Evolutionary conservation across 2,329 filamentous ascomycete species (phyloP).

Genomic region (Sphaceloma murrayae): DNA sequence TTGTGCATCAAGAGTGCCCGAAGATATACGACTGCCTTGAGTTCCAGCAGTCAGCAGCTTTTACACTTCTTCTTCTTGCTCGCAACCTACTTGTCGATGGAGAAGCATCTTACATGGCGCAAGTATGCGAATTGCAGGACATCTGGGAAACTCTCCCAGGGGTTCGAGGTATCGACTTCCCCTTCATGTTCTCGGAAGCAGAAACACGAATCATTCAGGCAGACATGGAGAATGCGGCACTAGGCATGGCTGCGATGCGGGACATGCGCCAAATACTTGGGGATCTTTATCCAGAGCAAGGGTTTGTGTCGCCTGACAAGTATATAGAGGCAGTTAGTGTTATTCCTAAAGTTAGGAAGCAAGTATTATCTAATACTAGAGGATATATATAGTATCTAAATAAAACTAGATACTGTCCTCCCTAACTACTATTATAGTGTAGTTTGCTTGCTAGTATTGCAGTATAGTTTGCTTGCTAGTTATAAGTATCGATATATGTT

Average conservation of each 20-base stretch:
- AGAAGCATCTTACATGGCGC: constrained; percentile 22
- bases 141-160: constrained; percentile 6
- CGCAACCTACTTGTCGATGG: constrained; percentile 30
- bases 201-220: not conserved
- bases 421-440: too few species aligned
- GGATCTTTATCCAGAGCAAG: constrained; percentile 14
- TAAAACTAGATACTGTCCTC: too few species aligned
- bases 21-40: constrained; percentile 26
- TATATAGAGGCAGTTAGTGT: constrained; percentile 1
- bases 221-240: not conserved
- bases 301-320: constrained; percentile 7
- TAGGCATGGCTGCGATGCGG: constrained; percentile 1
- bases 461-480: too few species aligned
- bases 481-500: too few species aligned
- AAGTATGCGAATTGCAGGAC: constrained; percentile 7
- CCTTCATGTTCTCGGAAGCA: constrained; percentile 11
- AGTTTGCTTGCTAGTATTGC: too few species aligned
- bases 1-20: constrained; percentile 23
- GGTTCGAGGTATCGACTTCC: not conserved
- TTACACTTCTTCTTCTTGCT: constrained; percentile 26
- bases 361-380: too few species aligned
- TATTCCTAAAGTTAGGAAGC: too few species aligned
- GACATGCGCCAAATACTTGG: constrained; percentile 2
- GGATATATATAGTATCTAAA: too few species aligned
- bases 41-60: constrained; percentile 26